Conservation (phyloP, 2,329 filamentous ascomycete genomes). For the Alternaria viburni region DNA sequence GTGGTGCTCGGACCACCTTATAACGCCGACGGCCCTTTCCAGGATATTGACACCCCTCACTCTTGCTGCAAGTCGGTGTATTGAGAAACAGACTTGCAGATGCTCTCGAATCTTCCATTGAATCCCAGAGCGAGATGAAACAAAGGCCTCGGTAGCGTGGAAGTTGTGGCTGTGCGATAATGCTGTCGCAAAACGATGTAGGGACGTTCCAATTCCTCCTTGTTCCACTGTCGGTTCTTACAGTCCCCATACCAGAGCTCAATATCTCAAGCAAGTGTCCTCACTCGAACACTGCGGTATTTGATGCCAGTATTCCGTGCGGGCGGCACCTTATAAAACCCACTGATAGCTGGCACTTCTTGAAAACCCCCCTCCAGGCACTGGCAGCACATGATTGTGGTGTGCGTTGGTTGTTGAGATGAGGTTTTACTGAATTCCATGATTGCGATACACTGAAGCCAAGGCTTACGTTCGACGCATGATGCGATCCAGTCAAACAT, state of each 20-base stretch:
- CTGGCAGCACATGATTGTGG: not conserved
- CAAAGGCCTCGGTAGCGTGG: not conserved
- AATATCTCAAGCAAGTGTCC: not conserved
- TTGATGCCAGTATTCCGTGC: conserved; percentile 4
- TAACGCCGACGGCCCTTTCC: not conserved
- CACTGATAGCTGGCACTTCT: not conserved
- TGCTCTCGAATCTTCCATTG: not conserved
- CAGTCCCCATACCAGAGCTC: not conserved
- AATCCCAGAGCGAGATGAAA: not conserved
- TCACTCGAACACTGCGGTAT: conserved; percentile 9
- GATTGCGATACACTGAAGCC: not conserved
- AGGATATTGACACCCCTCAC: not conserved
- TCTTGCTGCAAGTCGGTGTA: not conserved
- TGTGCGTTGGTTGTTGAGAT: not conserved
- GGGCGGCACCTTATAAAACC: not conserved
- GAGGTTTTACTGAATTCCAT: not conserved
- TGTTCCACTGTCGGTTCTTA: not conserved
- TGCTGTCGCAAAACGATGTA: not conserved
- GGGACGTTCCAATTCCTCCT: not conserved
- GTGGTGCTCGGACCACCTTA: conserved; percentile 4
- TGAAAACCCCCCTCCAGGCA: not conserved
- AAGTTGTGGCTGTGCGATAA: not conserved
- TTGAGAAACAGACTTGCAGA: not conserved
- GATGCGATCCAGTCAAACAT: not conserved
- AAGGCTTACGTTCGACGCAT: not conserved